phyloP scores from a whole-genome alignment of 75 land plant genomes.

The Selaginella moellendorffii region DNA sequence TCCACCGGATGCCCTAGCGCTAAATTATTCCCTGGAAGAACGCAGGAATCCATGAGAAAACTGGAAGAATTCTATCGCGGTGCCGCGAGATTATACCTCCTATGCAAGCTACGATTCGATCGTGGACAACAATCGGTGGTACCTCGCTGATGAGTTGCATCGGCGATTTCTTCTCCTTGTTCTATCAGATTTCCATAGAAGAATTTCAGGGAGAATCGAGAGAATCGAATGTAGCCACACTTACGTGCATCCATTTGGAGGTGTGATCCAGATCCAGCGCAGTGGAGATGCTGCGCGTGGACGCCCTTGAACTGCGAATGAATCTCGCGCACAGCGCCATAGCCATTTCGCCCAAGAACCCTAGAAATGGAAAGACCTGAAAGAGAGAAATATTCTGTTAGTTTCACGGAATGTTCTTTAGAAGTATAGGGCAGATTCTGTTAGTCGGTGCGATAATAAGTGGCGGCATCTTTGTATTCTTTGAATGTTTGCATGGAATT shows the following conservation, averaged over 20 bases:
- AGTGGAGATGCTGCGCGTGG: not conserved
- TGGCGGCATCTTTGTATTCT: not conserved
- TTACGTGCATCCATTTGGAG: not conserved
- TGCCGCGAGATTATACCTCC: slow-evolving; percentile 42
- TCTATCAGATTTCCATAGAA: too few species aligned
- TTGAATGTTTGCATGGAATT: not conserved
- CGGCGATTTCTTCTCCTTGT: slow-evolving; percentile 76
- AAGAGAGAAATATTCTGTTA: not conserved
- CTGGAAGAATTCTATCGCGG: not conserved
- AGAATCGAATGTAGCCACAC: not conserved
- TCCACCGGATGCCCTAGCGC: slow-evolving; percentile 94
- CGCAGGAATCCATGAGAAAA: not conserved
- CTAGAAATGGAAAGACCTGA: not conserved
- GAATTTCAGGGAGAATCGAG: too few species aligned
- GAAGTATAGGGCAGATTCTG: too few species aligned
- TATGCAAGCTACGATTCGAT: slow-evolving; percentile 86
- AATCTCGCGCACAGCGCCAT: not conserved
- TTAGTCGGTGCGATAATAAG: too few species aligned
- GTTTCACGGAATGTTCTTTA: too few species aligned
- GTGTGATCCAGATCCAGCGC: not conserved
- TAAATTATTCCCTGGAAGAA: slow-evolving; percentile 47
- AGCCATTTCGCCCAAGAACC: too few species aligned
- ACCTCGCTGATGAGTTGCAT: slow-evolving; percentile 95
- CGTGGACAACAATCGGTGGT: slow-evolving; percentile 81
- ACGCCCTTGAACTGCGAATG: not conserved